These are phyloP conservation scores for Trichophyton equinum DNA, from an alignment of 2,329 filamentous ascomycete genomes.

Conservation along the genomic window DNA sequence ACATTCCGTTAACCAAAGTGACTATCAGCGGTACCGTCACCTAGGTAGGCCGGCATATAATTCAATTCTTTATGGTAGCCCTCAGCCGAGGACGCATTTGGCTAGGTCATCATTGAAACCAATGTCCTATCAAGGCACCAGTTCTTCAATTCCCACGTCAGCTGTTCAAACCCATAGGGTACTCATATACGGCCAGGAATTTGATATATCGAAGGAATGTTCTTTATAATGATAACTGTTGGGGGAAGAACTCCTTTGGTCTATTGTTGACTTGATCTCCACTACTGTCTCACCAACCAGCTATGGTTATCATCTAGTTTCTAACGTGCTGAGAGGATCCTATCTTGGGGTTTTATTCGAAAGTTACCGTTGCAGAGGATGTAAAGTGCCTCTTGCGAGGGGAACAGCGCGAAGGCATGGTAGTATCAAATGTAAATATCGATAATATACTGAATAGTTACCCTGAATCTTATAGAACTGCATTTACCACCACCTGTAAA, in stretches of 20 bases:
- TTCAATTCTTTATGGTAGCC: no score
- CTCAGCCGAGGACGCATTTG: neutral
- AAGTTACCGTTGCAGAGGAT: no score
- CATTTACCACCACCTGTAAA: no score
- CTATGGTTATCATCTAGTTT: no score
- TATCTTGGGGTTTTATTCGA: no score
- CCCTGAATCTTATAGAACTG: no score
- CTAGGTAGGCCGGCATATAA: neutral
- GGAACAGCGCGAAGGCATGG: no score
- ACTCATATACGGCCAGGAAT: neutral
- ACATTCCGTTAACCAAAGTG: neutral
- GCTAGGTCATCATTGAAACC: neutral
- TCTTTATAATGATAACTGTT: neutral
- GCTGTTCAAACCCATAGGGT: neutral
- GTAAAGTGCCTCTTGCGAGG: no score
- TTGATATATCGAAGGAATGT: neutral
- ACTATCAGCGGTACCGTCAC: neutral
- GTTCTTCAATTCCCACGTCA: neutral
- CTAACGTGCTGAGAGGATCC: no score
- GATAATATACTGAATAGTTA: no score
- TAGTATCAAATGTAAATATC: no score
- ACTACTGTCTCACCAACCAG: no score
- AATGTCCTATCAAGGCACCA: neutral
- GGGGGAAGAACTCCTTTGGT: neutral
- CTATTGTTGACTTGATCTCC: neutral